Percentiles rank a stretch among this genome's conserved stretches.
These are phyloP conservation scores for Acanthamoeba comandoni DNA, from an alignment of 208 protist species.

Conservation along the genomic window DNA sequence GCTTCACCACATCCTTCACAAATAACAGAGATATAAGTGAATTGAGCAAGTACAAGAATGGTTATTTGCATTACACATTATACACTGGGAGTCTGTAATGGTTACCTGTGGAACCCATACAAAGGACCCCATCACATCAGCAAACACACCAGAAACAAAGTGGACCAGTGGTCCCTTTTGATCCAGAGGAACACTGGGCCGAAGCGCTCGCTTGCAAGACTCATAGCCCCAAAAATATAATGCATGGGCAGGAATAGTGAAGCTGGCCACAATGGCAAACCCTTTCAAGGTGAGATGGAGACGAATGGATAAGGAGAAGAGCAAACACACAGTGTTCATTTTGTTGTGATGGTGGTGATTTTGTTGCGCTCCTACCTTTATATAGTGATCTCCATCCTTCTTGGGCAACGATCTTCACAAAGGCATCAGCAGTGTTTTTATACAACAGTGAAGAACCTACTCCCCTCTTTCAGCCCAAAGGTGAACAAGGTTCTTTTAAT, in stretches of 20 bases:
- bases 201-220: constrained; percentile 76
- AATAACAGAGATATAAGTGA: too few relatives aligned
- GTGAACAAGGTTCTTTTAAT: too few relatives aligned
- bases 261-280: constrained; percentile 40
- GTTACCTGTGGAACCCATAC: constrained; percentile 84
- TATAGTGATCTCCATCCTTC: constrained; percentile 65
- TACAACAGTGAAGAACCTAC: constrained; percentile 31
- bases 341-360: constrained; percentile 73
- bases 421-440: constrained; percentile 48
- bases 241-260: constrained; percentile 86
- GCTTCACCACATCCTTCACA: constrained; percentile 84
- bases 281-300: neutral
- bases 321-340: constrained; percentile 58
- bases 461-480: neutral
- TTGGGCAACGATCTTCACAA: constrained; percentile 43
- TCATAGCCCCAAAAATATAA: constrained; percentile 87
- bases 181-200: constrained; percentile 33
- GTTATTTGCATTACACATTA: too few relatives aligned
- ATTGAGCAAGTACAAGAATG: too few relatives aligned
- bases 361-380: too few relatives aligned
- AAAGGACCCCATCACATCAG: constrained; percentile 82
- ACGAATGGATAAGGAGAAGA: neutral
- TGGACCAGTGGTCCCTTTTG: constrained; percentile 76
- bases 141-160: constrained; percentile 80
- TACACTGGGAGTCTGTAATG: neutral